phyloP scores from a whole-genome alignment of 352 stramenopile genomes.

The Globisporangium iwayamae region DNA sequence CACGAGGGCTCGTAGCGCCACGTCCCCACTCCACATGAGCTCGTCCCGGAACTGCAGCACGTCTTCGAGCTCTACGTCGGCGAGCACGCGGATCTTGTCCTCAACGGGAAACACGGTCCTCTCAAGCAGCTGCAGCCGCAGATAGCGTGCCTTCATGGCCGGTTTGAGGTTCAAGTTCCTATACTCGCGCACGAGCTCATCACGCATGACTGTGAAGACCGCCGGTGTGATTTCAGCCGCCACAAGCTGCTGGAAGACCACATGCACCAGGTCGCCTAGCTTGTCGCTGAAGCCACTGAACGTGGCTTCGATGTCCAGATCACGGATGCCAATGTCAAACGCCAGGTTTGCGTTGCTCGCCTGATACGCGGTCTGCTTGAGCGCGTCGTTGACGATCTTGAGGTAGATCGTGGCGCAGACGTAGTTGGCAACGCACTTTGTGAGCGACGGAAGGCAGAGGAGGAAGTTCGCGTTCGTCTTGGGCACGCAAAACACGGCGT shows the following conservation, averaged over 20 bases:
- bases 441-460: constrained; percentile 49
- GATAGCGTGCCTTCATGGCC: constrained; percentile 56
- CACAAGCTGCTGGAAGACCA: constrained; percentile 45
- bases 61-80: constrained; percentile 22
- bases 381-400: constrained; percentile 52
- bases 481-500: constrained; percentile 58
- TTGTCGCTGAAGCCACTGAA: constrained; percentile 75
- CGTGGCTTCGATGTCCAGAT: constrained; percentile 62
- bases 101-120: constrained; percentile 49
- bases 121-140: constrained; percentile 70
- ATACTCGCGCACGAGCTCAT: constrained; percentile 66
- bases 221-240: constrained; percentile 24
- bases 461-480: constrained; percentile 69
- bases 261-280: constrained; percentile 44
- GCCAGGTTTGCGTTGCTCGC: constrained; percentile 51
- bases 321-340: constrained; percentile 54
- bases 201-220: constrained; percentile 44
- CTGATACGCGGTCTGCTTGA: constrained; percentile 68
- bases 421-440: constrained; percentile 33
- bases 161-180: constrained; percentile 67
- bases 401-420: constrained; percentile 69
- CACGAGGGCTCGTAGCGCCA: constrained; percentile 38
- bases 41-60: constrained; percentile 25
- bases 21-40: constrained; percentile 23
- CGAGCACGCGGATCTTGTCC: constrained; percentile 50